Base-by-base conservation (phyloP, 2,329 filamentous ascomycete genomes). In the Ophiostoma perfectum region DNA sequence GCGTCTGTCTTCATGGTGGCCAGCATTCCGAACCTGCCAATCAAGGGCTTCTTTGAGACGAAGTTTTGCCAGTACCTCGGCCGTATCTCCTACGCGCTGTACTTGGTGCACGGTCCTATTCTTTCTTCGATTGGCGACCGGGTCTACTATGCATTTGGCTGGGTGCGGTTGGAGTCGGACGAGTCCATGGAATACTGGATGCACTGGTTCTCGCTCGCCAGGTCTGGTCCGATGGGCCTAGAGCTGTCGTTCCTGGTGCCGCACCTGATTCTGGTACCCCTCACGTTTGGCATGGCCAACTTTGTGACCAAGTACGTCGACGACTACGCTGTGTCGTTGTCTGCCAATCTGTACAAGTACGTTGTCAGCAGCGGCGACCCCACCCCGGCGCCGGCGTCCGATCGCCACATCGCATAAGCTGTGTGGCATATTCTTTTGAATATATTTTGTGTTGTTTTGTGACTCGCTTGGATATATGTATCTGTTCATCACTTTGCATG, bases 31-130 rank as follows among this genome's bases (percentile, higher is more conserved):
- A 84, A 83, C n/a, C 81, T 90, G n/a, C 73, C 81, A 81, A 78
- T 89, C 16, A 84, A 82, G 75, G 71, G 76, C 2, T 85, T 88
- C 73, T 88, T 89, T 72, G 86, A 88, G 75, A 79, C 78, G 0
- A 78, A 78, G 5, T 82, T 87, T 73, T 85, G 82, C 73, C 87
- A 88, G 73, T 88, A 87, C 70, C 80, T 90, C 2, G 88, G 87
- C 0, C 82, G 83, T 64, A 81, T 89, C 67, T 88, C 86, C 0
- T 90, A 84, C 74, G 80, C 84, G 1, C 77, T 90, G 9, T 90
- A 90, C 75, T 78, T 90, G 8, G 81, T 89, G 11, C 88, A 90
- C 72, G 87, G 87, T 0, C 87, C 87, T 0, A 75, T 90, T 0
- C 77, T 90, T 0, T 84, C 80, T 80, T 81, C 80, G 0, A 66